A percentile compares a stretch with the other conserved stretches of the same genome.
phyloP scores from a whole-genome alignment of 768 basidiomycete genomes.

The Sporobolomyces phaffii region DNA sequence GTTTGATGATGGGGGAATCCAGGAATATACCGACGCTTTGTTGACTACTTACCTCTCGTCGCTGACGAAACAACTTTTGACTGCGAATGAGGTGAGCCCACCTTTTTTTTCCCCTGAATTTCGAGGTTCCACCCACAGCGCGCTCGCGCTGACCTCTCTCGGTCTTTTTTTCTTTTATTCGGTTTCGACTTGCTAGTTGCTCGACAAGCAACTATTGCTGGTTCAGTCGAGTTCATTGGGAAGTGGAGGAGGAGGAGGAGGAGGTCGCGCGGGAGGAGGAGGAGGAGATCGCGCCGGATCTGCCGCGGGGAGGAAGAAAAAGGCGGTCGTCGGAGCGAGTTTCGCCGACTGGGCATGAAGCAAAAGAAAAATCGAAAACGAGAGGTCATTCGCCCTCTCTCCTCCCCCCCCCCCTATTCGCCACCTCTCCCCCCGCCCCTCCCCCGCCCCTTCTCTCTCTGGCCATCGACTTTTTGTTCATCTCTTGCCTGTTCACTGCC shows the following conservation, averaged over 20 bases:
- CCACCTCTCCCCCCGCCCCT: neutral
- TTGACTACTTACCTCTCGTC: conserved; percentile 80
- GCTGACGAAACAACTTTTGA: conserved; percentile 79
- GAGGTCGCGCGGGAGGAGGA: neutral
- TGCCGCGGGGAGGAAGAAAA: neutral
- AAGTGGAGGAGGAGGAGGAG: conserved; percentile 4
- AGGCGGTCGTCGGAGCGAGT: neutral
- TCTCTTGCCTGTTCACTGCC: too few species aligned
- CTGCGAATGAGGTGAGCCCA: conserved; percentile 73
- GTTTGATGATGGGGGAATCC: neutral
- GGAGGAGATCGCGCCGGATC: neutral
- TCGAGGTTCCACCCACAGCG: neutral
- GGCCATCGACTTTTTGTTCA: too few species aligned
- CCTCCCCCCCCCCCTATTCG: neutral
- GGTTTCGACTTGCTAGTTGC: conserved; percentile 13
- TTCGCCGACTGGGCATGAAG: neutral
- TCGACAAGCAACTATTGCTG: conserved; percentile 35
- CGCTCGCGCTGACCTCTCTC: neutral
- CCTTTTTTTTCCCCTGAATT: neutral
- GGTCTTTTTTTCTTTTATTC: neutral
- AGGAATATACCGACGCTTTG: conserved; percentile 97
- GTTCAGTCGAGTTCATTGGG: neutral
- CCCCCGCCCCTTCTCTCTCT: too few species aligned
- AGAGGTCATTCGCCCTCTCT: neutral
- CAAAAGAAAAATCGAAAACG: neutral